Evolutionary conservation across 176 grass and related monocot species (phyloP).

Genomic region (Bromus sterilis): DNA sequence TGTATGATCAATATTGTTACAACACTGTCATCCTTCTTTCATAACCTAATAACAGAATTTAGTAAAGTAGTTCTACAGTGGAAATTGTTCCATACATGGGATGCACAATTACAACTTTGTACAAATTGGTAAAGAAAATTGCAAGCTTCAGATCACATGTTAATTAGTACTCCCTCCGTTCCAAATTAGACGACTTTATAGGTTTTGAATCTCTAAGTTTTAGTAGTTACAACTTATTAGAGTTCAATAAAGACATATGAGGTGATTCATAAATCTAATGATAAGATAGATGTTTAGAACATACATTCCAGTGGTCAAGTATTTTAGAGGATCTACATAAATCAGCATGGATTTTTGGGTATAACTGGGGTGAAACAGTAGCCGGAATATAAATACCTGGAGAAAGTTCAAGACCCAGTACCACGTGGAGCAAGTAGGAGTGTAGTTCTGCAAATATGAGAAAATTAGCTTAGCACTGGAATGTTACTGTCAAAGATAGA

Average conservation of each 20-base stretch:
- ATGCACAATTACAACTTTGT: neutral
- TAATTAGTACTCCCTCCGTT: too few species aligned
- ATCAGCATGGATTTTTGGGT: neutral
- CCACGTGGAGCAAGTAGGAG: constrained; percentile 66
- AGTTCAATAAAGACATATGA: neutral
- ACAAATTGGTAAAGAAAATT: neutral
- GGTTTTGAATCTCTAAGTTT: neutral
- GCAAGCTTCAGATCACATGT: neutral
- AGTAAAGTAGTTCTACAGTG: neutral
- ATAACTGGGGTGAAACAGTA: neutral
- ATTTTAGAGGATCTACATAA: neutral
- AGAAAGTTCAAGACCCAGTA: constrained; percentile 87
- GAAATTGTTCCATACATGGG: neutral
- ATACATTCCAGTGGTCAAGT: neutral
- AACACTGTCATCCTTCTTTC: neutral
- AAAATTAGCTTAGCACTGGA: constrained; percentile 1
- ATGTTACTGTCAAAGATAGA: constrained; percentile 1
- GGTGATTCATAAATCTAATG: neutral
- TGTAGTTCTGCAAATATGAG: constrained; percentile 61
- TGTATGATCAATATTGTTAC: neutral
- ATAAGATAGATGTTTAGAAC: neutral
- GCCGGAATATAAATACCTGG: constrained; percentile 37
- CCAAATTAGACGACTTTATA: too few species aligned
- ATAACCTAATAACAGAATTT: neutral
- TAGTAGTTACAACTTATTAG: neutral